These are phyloP conservation scores for Fusarium neocosmosporiellum DNA, from an alignment of 2,329 filamentous ascomycete species.

Conservation along the genomic window DNA sequence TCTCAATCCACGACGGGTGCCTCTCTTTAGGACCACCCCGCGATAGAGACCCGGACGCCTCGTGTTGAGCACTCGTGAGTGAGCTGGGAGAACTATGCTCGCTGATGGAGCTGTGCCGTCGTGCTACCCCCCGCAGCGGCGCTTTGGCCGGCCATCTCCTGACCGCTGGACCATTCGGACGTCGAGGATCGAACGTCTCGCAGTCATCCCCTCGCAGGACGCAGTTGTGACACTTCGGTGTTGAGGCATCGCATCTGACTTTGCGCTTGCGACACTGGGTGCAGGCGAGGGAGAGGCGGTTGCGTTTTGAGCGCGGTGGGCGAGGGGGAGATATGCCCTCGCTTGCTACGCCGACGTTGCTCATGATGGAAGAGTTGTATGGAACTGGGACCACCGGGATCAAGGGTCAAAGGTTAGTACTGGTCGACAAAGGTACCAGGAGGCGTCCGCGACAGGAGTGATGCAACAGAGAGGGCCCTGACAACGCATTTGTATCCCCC, in stretches of 20 bases:
- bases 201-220: constrained; percentile 35
- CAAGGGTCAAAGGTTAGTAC: constrained; percentile 4
- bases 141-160: constrained; percentile 36
- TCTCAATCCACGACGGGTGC: constrained; percentile 33
- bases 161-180: constrained; percentile 35
- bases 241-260: constrained; percentile 38
- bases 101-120: constrained; percentile 26
- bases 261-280: constrained; percentile 38
- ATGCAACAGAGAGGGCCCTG: neutral
- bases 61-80: constrained; percentile 26
- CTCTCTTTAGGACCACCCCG: constrained; percentile 20
- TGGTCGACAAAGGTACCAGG: neutral
- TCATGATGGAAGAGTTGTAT: neutral
- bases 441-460: neutral
- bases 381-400: neutral
- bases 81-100: constrained; percentile 35
- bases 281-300: constrained; percentile 31
- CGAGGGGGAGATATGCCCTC: constrained; percentile 17
- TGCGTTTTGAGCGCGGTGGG: constrained; percentile 24
- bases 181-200: constrained; percentile 34
- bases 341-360: constrained; percentile 2
- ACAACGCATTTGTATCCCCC: constrained; percentile 34
- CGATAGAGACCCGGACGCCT: neutral
- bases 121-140: neutral
- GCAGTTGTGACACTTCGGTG: constrained; percentile 39